Evolutionary conservation across 129 eudicot species (phyloP), one percentile per base, ranked within the genome.

Genomic region (Centrapalus pauciflorus): DNA sequence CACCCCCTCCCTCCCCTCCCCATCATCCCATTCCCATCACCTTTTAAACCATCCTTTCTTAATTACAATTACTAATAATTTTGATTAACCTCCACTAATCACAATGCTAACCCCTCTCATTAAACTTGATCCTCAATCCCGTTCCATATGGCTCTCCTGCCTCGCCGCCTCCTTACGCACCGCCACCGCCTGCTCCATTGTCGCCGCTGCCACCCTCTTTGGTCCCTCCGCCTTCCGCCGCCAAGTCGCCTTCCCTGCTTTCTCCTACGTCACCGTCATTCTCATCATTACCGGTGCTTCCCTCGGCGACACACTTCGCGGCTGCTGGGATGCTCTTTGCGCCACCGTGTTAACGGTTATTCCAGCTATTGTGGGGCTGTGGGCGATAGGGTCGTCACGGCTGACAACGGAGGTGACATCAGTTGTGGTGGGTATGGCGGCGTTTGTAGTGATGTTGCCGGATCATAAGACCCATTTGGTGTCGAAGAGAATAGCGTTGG

Each of bases 401-500:
- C 77, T 93, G 43, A 83, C 87, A 26, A 61, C 77, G 0, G 27
- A 66, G 23, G 40, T 78, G 9, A 82, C 96, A 0, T 24, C 96
- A 0, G 45, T 64, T 6, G 70, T 62, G 45, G 85, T 93, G 64
- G 91, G 75, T 6, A 4, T 77, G 46, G 79, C 82, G 29, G 85
- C 91, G 32, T 93, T 88, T 45, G 74, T 80, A 50, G 94, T 93
- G 73, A 89, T 71, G 69, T 28, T 86, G 61, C 98, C 85, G 8
- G 82, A 78, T 59, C 61, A 74, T 23, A 77, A 46, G 52, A 81
- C 92, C 0, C 89, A 76, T 66, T 33, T 88, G 69, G 63, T 88
- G 57, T 55, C 95, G 13, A 93, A 88, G 67, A 68, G 96, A 41
- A 88, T 93, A 29, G 98, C 96, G 20, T 70, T 93, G 34, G 98